Evolutionary conservation across 176 grass and related monocot species (phyloP).

Genomic region (Puya raimondii): DNA sequence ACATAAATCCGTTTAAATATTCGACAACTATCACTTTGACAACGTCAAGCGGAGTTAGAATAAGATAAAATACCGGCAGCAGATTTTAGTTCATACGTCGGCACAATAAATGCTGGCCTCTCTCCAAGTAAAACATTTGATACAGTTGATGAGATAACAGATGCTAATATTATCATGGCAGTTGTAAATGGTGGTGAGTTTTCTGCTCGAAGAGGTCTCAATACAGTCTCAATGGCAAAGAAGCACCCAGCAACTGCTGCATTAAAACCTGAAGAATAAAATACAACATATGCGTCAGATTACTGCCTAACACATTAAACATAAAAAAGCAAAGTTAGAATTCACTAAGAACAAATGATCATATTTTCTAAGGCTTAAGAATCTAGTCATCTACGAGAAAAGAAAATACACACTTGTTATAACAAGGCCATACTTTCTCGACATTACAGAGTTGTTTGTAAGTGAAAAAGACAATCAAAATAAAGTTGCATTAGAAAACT

Average conservation of each 20-base stretch:
- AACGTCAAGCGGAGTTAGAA: slow-evolving; percentile 23
- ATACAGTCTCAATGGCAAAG: slow-evolving; percentile 95
- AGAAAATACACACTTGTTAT: too few species aligned
- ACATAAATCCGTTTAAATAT: not conserved
- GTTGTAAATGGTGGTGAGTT: slow-evolving; percentile 97
- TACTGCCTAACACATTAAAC: slow-evolving; percentile 8
- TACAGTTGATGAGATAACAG: slow-evolving; percentile 94
- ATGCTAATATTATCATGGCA: slow-evolving; percentile 95
- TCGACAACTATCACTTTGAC: not conserved
- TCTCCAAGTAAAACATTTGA: slow-evolving; percentile 96
- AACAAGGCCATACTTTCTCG: not conserved
- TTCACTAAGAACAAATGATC: not conserved
- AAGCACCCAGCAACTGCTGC: slow-evolving; percentile 95
- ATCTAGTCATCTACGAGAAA: too few species aligned
- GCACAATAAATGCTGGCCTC: slow-evolving; percentile 87
- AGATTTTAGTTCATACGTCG: slow-evolving; percentile 89
- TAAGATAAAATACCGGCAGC: slow-evolving; percentile 69
- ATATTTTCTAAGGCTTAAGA: too few species aligned
- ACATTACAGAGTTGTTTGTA: not conserved
- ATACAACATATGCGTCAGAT: slow-evolving; percentile 5
- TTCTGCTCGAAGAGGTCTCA: slow-evolving; percentile 89
- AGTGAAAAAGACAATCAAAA: not conserved
- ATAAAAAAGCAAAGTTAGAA: not conserved
- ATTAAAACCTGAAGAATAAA: slow-evolving; percentile 68
- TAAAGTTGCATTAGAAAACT: not conserved